Evolutionary conservation across 1,284 basidiomycete species (phyloP), one percentile per base, ranked within the genome.

Genomic region (Athelia sp.): DNA sequence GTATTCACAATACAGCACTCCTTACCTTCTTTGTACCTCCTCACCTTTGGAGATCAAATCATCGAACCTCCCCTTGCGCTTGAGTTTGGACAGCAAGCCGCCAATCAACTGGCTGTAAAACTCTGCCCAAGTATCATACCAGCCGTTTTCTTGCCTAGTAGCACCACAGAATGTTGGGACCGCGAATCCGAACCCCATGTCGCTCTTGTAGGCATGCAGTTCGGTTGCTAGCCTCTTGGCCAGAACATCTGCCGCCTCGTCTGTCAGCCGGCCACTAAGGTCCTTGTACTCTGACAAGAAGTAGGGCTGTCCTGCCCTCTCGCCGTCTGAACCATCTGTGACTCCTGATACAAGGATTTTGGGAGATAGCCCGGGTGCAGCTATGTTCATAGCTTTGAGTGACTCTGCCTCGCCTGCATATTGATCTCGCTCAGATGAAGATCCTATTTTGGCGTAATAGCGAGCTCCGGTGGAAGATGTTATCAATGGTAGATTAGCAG

Each of bases 151-250:
- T 58, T 90, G 76, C 51, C 81, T 77, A 3, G 90, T 93, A 6
- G 73, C 76, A 2, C 91, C 91, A 57, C 91, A 94, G 64, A 83
- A 89, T 8, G 91, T 93, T 0, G 87, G 83, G 6, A 89, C 76
- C 2, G 68, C 64, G 58, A 93, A 93, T 1, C 91, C 91, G 63
- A 82, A 93, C 2, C 79, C 79, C 1, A 76, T 66, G 14, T 62
- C 55, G 54, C 77, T 83, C 58, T 73, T 71, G 61, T 76, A 71
- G 6, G 58, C 59, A 52, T 90, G 88, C 51, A 90, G 61, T 59
- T 87, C 84, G 2, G 67, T 75, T 0, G 85, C 83, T 49, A 84
- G 65, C 53, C 87, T 77, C 62, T 74, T 71, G 8, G 82, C 90
- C 2, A 93, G 69, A 24, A 67, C 62, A 45, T 64, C 63, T 0